These are phyloP conservation scores for Coemansia sp. DNA, from an alignment of 192 early-diverging fungal species.

Conservation along the genomic window DNA sequence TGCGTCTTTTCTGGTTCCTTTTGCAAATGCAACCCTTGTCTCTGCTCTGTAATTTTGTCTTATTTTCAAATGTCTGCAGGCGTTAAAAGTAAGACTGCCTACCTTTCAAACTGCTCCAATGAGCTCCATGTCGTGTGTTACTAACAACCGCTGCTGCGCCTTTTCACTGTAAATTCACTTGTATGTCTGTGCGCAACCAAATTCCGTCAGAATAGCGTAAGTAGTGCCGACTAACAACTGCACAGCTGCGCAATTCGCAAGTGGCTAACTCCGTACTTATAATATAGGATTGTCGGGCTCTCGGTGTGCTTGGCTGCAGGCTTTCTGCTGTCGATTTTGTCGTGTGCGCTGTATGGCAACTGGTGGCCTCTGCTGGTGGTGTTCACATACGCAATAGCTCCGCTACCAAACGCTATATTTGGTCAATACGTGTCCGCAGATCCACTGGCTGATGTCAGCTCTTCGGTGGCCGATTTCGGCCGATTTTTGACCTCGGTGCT, in stretches of 20 bases:
- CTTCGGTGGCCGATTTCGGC: conserved; percentile 62
- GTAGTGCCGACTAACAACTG: not conserved
- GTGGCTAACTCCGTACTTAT: not conserved
- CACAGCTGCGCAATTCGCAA: not conserved
- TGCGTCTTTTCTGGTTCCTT: not conserved
- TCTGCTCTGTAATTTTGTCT: not conserved
- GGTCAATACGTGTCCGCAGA: conserved; percentile 69
- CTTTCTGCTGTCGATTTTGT: conserved; percentile 90
- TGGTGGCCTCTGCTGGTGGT: conserved; percentile 96
- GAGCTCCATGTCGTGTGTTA: not conserved
- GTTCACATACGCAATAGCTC: conserved; percentile 87
- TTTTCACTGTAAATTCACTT: not conserved
- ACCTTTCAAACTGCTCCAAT: not conserved
- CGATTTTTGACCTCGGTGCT: conserved; percentile 89
- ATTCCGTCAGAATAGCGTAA: conserved; percentile 2
- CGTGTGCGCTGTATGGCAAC: conserved; percentile 91
- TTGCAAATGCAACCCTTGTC: conserved; percentile 1
- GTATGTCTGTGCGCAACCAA: not conserved
- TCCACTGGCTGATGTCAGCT: conserved; percentile 64
- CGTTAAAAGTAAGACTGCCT: conserved; percentile 7
- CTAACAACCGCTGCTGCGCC: not conserved
- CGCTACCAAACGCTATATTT: conserved; percentile 86
- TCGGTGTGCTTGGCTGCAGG: conserved; percentile 90
- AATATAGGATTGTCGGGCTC: conserved; percentile 61
- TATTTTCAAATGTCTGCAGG: conserved; percentile 5